phyloP scores from a whole-genome alignment of 2,329 filamentous ascomycete species.

The Aspergillus piperis region DNA sequence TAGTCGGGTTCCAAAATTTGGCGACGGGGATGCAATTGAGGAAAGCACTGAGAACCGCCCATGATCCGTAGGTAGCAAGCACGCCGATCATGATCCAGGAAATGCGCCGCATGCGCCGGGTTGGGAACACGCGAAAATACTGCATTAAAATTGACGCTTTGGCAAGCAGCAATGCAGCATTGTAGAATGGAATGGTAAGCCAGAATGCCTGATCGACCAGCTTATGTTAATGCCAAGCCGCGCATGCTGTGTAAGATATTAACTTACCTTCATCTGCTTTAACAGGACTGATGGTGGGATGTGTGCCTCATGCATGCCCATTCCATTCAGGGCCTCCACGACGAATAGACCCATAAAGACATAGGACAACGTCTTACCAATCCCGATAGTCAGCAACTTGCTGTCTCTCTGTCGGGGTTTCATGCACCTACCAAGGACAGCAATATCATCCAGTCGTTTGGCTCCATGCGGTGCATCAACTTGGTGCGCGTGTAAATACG shows the following conservation, averaged over 20 bases:
- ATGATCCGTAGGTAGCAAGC: constrained; percentile 38
- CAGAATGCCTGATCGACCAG: constrained; percentile 35
- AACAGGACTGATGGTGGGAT: constrained; percentile 32
- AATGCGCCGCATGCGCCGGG: constrained; percentile 34
- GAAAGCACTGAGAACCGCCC: constrained; percentile 39
- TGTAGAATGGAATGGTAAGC: constrained; percentile 43
- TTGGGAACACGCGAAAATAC: constrained; percentile 50
- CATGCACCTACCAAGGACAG: constrained; percentile 32
- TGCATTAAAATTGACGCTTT: constrained; percentile 53
- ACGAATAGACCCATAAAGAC: constrained; percentile 39
- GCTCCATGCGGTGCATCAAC: constrained; percentile 36
- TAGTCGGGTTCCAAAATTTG: constrained; percentile 35
- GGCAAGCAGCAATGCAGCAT: constrained; percentile 41
- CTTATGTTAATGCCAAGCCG: not conserved
- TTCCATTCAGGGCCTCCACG: constrained; percentile 36
- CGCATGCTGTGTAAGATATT: not conserved
- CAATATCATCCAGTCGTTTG: constrained; percentile 41
- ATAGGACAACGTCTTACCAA: constrained; percentile 32
- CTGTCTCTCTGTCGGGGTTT: not conserved
- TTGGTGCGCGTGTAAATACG: constrained; percentile 36
- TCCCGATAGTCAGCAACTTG: constrained; percentile 1
- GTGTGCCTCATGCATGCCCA: constrained; percentile 37
- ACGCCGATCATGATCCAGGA: constrained; percentile 42
- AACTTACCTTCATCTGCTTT: constrained; percentile 36
- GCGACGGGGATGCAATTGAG: constrained; percentile 40